phyloP scores from a whole-genome alignment of 2,329 filamentous ascomycete genomes.

The Exophiala aquamarina region DNA sequence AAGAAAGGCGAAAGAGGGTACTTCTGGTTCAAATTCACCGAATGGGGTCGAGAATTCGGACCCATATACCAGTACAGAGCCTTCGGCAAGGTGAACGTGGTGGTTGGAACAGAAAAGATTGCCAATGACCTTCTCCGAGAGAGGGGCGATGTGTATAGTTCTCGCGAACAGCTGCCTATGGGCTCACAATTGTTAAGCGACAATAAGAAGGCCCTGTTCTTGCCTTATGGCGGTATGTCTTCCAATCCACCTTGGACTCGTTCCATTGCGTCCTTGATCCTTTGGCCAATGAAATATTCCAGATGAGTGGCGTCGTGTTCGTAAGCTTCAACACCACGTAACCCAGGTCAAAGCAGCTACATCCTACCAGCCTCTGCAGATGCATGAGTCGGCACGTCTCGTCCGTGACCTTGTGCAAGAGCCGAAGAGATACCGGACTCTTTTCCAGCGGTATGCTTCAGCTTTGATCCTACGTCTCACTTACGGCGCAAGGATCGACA shows the following conservation, averaged over 20 bases:
- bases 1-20: constrained; percentile 34
- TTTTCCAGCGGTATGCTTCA: constrained; percentile 38
- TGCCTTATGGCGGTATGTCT: constrained; percentile 27
- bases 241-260: background rate
- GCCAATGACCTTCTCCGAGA: constrained; percentile 44
- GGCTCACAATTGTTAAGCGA: constrained; percentile 34
- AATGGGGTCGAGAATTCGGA: constrained; percentile 37
- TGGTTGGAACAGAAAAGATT: constrained; percentile 40
- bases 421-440: constrained; percentile 34
- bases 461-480: constrained; percentile 38
- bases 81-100: constrained; percentile 37
- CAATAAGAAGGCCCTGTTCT: constrained; percentile 30
- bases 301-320: constrained; percentile 30
- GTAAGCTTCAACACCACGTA: constrained; percentile 34
- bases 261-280: background rate
- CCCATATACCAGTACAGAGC: constrained; percentile 46
- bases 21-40: constrained; percentile 44
- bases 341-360: constrained; percentile 31
- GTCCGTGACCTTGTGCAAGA: constrained; percentile 32
- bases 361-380: constrained; percentile 32
- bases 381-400: constrained; percentile 31
- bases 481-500: constrained; percentile 35
- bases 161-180: constrained; percentile 36
- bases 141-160: constrained; percentile 40
- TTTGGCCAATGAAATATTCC: background rate